Percentiles rank a stretch among this genome's conserved stretches.
These are phyloP conservation scores for Suhomyces maxii DNA, from an alignment of 1,139 yeast species.

Conservation along the genomic window DNA sequence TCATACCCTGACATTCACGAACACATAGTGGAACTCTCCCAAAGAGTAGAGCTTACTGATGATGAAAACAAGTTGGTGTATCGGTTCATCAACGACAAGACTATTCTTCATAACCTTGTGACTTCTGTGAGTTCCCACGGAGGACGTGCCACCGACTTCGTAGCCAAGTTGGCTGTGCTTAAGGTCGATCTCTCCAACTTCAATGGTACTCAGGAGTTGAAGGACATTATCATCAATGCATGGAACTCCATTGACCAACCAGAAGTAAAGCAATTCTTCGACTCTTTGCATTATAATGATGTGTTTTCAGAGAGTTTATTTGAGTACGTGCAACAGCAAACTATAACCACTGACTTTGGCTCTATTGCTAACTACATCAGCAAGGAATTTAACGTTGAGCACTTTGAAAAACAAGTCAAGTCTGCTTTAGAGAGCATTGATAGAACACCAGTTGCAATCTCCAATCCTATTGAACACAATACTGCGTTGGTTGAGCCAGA, in stretches of 20 bases:
- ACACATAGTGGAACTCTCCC: slow-evolving; percentile 13
- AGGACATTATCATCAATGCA: slow-evolving; percentile 8
- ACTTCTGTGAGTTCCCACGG: slow-evolving; percentile 3
- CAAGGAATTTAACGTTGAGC: slow-evolving; percentile 9
- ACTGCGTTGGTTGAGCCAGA: slow-evolving; percentile 30
- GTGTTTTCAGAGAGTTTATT: slow-evolving; percentile 7
- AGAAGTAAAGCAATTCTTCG: slow-evolving; percentile 11
- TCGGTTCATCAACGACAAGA: slow-evolving; percentile 26
- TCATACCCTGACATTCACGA: slow-evolving; percentile 12
- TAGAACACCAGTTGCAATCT: slow-evolving; percentile 33
- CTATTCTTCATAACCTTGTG: slow-evolving; percentile 12
- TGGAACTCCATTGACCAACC: slow-evolving; percentile 16
- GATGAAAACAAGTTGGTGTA: slow-evolving; percentile 18
- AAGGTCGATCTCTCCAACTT: neutral
- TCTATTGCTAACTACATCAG: slow-evolving; percentile 15
- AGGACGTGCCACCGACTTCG: neutral
- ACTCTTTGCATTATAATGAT: neutral
- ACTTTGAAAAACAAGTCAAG: slow-evolving; percentile 10
- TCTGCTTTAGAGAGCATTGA: slow-evolving; percentile 15
- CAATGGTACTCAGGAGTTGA: neutral
- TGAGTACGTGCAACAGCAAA: slow-evolving; percentile 13
- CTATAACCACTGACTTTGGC: slow-evolving; percentile 15
- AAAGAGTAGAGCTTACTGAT: slow-evolving; percentile 7
- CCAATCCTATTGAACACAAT: slow-evolving; percentile 47
- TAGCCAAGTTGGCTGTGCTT: neutral